Evolutionary conservation across 2,329 filamentous ascomycete genomes (phyloP).

Genomic region (Pseudonectria buxi): DNA sequence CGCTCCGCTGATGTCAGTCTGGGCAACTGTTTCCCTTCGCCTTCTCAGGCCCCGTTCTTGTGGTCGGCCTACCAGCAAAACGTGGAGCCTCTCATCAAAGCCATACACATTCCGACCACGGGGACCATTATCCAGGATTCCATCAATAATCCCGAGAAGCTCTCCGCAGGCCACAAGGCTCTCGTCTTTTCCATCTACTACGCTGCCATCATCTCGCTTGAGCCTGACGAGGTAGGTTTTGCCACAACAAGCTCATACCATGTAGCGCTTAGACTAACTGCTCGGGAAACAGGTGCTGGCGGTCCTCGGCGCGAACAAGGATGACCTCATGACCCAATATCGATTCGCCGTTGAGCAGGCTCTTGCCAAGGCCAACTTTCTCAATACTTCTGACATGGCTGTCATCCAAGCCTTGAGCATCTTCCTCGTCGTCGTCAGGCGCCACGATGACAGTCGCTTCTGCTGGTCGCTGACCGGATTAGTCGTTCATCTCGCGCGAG

Average conservation of each 20-base stretch:
- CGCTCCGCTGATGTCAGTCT: conserved; percentile 64
- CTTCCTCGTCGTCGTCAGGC: conserved; percentile 44
- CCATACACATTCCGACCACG: conserved; percentile 63
- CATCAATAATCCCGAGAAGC: conserved; percentile 49
- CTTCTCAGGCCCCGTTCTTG: conserved; percentile 58
- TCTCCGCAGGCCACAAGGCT: conserved; percentile 52
- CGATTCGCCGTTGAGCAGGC: conserved; percentile 51
- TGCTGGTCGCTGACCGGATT: conserved; percentile 56
- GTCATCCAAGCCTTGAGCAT: conserved; percentile 53
- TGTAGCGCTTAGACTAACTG: background rate
- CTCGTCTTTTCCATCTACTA: conserved; percentile 59
- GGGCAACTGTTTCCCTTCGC: conserved; percentile 55
- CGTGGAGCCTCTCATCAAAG: conserved; percentile 65
- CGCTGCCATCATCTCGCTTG: conserved; percentile 50
- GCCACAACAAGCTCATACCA: background rate
- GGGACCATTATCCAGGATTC: conserved; percentile 55
- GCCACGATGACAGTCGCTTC: conserved; percentile 43
- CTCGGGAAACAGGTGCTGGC: conserved; percentile 17
- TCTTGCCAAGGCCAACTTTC: conserved; percentile 50
- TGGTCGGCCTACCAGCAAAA: conserved; percentile 69
- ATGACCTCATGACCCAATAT: conserved; percentile 39
- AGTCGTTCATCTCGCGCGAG: conserved; percentile 51
- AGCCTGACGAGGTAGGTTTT: conserved; percentile 47
- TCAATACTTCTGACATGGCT: conserved; percentile 49
- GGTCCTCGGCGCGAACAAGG: conserved; percentile 38